Evolutionary conservation across 257 asterid genomes (phyloP), one percentile per base, ranked within the genome.

Genomic region (Solanum appendiculatum): DNA sequence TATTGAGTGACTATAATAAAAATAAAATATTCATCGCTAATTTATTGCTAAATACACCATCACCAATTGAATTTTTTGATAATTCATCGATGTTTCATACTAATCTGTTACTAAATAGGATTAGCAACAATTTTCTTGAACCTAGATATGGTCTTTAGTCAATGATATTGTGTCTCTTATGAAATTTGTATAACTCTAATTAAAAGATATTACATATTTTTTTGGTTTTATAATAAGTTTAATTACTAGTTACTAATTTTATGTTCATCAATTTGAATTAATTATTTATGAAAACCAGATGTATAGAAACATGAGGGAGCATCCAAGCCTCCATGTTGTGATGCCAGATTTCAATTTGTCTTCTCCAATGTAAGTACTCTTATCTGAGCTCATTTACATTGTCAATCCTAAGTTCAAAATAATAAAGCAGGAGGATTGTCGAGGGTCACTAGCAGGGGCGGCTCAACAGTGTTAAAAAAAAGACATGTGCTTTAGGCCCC

Each of bases 221-320:
- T 3, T 25, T 40, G 18, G 34, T 60, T 34, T 60, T 83, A 7
- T 83, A 31, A 83, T 6, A 83, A 54, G 16, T 83, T 36, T 82
- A 73, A 9, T 73, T 75, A 39, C 13, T 85, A 73, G 2, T 36
- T 34, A 39, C 23, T 84, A 10, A 27, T 85, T 34, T 84, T 40
- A 2, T 78, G 9, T 85, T 68, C 3, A 27, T 66, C 14, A 4
- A 31, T 20, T 20, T 37, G 86, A 60, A 83, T 83, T 11, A 64
- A 64, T 60, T 23, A 23, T 9, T 39, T 60, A 3, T 66, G 86
- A 40, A 73, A 46, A 86, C 3, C 84, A 86, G 87, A 86, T 86
- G 87, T 34, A 72, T 33, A 86, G 87, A 86, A 86, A 86, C 73
- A 51, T 48, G 73, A 86, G 34, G 87, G 84, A 48, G 73, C 83